Evolutionary conservation across 495 filamentous ascomycete species (phyloP), one percentile per base, ranked within the genome.

Genomic region (Xylaria telfairii): DNA sequence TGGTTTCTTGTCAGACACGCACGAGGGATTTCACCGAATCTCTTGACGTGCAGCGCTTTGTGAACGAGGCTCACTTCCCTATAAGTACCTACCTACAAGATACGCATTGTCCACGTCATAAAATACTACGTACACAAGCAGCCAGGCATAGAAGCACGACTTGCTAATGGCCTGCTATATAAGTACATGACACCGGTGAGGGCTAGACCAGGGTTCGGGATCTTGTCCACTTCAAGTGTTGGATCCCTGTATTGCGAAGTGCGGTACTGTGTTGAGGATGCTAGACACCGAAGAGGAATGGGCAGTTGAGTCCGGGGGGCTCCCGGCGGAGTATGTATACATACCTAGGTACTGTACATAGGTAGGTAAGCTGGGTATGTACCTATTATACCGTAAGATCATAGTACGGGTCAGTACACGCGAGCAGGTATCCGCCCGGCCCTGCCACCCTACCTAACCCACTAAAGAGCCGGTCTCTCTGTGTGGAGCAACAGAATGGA

Each of bases 371-470:
- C n/a, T n/a, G n/a, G n/a, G n/a, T n/a, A n/a, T n/a, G n/a, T n/a
- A n/a, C n/a, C n/a, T n/a, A n/a, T n/a, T n/a, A n/a, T n/a, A n/a
- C 2, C 5, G 26, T 39, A 21, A 10, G 28, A 60, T 60, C 30
- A 21, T 42, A 62, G n/a, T 42, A 42, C 19, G 42, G 34, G 57
- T 26, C 37, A 61, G 51, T 12, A 54, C 59, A 62, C 21, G 59
- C 59, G 59, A 62, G 59, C 59, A 41, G 10, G 59, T 62, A 39
- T 62, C 37, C 37, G 59, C 59, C 28, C 10, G 28, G 37, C 0
- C 59, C 19, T 59, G 56, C 32, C 32, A 59, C 30, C 56, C 56
- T 62, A 62, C 59, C 59, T 62, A 62, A 62, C 59, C 59, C 59
- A 62, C 57, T 61, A 21, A 15, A 19, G 26, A 32, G 30, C 28